Evolutionary conservation across 106 monocot genomes (phyloP).

Genomic region (Amphibolis antarctica): DNA sequence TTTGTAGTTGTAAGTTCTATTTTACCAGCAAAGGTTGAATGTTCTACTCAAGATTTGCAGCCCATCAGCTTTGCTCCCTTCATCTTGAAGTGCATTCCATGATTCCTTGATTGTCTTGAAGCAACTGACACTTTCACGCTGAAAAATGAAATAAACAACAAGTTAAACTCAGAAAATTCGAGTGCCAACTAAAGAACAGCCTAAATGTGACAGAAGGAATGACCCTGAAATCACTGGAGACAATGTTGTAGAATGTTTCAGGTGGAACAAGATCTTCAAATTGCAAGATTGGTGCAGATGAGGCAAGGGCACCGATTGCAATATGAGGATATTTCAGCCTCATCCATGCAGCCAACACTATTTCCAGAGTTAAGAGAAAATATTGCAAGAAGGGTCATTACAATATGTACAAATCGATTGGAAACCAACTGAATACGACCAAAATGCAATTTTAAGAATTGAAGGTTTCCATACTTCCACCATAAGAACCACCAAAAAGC

Average conservation of each 20-base stretch:
- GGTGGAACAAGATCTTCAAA: slow-evolving; percentile 78
- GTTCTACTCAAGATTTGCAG: slow-evolving; percentile 47
- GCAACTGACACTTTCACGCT: slow-evolving; percentile 83
- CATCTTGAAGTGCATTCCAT: slow-evolving; percentile 55
- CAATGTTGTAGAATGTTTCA: slow-evolving; percentile 69
- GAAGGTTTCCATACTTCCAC: slow-evolving; percentile 54
- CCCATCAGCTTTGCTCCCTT: slow-evolving; percentile 37
- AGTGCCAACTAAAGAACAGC: neutral
- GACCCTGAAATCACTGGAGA: slow-evolving; percentile 82
- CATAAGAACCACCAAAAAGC: slow-evolving; percentile 83
- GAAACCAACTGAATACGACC: neutral
- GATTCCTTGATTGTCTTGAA: slow-evolving; percentile 71
- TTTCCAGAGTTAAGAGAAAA: slow-evolving; percentile 4
- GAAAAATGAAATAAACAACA: slow-evolving; percentile 1
- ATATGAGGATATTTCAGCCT: slow-evolving; percentile 86
- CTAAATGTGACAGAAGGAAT: neutral
- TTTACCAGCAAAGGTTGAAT: slow-evolving; percentile 65
- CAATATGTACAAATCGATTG: neutral
- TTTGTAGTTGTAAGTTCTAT: neutral
- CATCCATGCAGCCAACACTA: slow-evolving; percentile 98
- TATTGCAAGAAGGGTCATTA: too few relatives aligned
- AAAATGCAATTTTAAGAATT: neutral
- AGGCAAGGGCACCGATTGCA: slow-evolving; percentile 85
- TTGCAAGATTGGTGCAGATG: slow-evolving; percentile 91
- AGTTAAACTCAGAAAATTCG: neutral